phyloP scores from a whole-genome alignment of 2,329 filamentous ascomycete genomes.

The Massarina eburnea region DNA sequence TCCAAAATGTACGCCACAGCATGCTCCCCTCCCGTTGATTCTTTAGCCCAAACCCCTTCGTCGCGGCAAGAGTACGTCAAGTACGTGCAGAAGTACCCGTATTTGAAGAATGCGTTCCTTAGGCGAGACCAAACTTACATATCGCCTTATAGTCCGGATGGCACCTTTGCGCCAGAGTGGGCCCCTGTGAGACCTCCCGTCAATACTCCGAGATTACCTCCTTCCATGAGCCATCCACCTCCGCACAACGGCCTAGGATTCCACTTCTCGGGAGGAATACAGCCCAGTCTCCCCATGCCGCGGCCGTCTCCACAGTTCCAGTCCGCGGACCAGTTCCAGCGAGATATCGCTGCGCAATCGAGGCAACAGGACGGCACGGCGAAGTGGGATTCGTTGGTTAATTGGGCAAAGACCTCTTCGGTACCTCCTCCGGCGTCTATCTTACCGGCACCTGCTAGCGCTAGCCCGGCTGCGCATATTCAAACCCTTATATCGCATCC shows the following conservation, averaged over 20 bases:
- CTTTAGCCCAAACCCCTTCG: constrained; percentile 37
- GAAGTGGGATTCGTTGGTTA: constrained; percentile 40
- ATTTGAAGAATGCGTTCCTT: constrained; percentile 49
- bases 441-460: constrained; percentile 1
- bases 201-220: constrained; percentile 10
- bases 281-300: constrained; percentile 17
- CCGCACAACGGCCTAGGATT: constrained; percentile 9
- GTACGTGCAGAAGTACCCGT: constrained; percentile 49
- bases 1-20: constrained; percentile 41
- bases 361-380: constrained; percentile 22
- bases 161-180: constrained; percentile 46
- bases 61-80: constrained; percentile 42
- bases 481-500: constrained; percentile 19
- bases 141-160: constrained; percentile 49
- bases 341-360: constrained; percentile 37
- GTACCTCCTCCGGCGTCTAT: constrained; percentile 12
- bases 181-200: constrained; percentile 21
- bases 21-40: constrained; percentile 40
- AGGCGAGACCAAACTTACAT: constrained; percentile 50
- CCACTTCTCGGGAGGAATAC: constrained; percentile 11
- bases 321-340: constrained; percentile 48
- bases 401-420: constrained; percentile 21
- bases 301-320: constrained; percentile 45
- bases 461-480: constrained; percentile 5
- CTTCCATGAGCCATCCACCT: constrained; percentile 5